phyloP scores from a whole-genome alignment of 495 filamentous ascomycete genomes.

The Lophiotrema nucula region DNA sequence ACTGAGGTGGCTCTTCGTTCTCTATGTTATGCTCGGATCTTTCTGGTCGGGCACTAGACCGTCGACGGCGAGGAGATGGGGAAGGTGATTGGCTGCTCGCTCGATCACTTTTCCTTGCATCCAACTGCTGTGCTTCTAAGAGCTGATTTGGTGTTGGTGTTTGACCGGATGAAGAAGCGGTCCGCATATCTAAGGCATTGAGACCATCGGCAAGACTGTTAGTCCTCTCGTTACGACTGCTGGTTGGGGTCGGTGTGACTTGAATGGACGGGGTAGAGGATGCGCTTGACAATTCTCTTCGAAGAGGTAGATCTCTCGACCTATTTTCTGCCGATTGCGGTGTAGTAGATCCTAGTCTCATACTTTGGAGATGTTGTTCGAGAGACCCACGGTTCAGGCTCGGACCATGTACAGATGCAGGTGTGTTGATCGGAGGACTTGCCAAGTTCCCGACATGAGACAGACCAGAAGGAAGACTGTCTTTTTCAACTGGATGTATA shows the following conservation, averaged over 20 bases:
- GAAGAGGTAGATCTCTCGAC: background rate
- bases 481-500: background rate
- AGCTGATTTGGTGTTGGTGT: background rate
- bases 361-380: too few relatives aligned
- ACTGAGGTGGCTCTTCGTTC: constrained; percentile 41
- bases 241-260: constrained; percentile 6
- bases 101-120: background rate
- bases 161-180: background rate
- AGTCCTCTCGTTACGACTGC: background rate
- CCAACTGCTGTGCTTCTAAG: background rate
- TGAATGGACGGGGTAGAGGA: constrained; percentile 7
- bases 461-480: too few relatives aligned
- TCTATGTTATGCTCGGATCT: constrained; percentile 29
- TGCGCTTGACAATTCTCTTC: background rate
- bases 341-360: background rate
- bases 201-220: constrained; percentile 15
- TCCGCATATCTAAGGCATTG: background rate
- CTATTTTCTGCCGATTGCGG: background rate
- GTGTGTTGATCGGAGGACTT: background rate
- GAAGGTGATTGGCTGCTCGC: constrained; percentile 21
- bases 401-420: background rate
- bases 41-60: constrained; percentile 4
- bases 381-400: background rate
- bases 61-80: constrained; percentile 13
- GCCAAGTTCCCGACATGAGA: too few relatives aligned